phyloP scores from a whole-genome alignment of 768 basidiomycete species.

The Pleurotus giganteus region DNA sequence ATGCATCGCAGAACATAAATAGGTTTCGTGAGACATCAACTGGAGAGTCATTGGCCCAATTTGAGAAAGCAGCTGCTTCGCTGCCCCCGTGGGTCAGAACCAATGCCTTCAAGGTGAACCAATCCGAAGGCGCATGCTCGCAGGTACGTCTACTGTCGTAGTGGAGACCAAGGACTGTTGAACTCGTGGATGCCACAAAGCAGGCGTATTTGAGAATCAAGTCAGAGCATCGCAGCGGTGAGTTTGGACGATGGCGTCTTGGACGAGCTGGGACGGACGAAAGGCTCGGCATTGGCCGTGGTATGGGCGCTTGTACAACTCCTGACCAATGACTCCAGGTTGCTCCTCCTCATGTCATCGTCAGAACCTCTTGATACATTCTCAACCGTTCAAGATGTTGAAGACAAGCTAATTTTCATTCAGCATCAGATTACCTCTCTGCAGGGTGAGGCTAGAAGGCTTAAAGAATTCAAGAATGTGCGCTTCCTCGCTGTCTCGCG shows the following conservation, averaged over 20 bases:
- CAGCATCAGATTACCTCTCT: background rate
- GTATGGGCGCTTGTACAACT: too few relatives aligned
- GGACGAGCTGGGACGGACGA: too few relatives aligned
- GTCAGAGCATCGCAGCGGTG: background rate
- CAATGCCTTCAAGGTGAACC: background rate
- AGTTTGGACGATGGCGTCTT: background rate
- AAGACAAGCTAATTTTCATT: too few relatives aligned
- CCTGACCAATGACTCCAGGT: too few relatives aligned
- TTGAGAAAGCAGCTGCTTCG: background rate
- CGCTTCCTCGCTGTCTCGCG: background rate
- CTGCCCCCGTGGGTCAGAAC: background rate
- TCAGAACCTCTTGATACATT: too few relatives aligned
- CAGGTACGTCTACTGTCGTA: background rate
- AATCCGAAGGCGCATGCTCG: slow-evolving; percentile 5
- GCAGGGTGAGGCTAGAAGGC: background rate
- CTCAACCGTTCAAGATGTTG: too few relatives aligned
- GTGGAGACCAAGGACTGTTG: background rate
- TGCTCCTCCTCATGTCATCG: too few relatives aligned
- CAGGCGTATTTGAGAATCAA: background rate
- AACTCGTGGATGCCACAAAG: background rate
- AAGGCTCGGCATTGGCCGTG: too few relatives aligned
- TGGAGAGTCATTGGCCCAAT: background rate
- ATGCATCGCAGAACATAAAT: background rate
- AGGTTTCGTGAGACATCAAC: slow-evolving; percentile 1
- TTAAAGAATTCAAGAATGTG: background rate